Conservation (phyloP, 306 rosid species). For the Rosa lucieae region DNA sequence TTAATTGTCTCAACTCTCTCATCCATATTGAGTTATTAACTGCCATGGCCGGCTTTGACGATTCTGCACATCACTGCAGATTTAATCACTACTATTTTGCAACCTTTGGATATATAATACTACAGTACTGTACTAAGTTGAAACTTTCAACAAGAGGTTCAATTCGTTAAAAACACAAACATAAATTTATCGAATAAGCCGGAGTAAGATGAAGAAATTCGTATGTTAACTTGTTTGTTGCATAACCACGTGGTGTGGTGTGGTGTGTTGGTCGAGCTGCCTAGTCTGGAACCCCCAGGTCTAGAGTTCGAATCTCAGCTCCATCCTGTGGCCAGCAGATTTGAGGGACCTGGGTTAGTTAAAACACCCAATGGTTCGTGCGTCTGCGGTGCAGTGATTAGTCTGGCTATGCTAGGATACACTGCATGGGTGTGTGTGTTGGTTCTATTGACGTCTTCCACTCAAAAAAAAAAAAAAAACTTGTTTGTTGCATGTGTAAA, state of each 20-base stretch:
- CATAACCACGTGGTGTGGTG: no score
- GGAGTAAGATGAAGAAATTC: background rate
- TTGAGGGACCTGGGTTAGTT: no score
- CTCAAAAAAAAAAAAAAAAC: background rate
- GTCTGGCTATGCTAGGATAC: no score
- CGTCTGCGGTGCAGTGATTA: no score
- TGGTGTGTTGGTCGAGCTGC: no score
- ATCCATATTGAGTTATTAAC: background rate
- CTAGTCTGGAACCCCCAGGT: no score
- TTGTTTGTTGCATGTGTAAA: background rate
- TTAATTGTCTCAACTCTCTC: background rate
- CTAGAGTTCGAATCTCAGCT: no score
- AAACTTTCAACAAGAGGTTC: background rate
- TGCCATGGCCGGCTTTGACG: background rate
- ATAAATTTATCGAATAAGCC: background rate
- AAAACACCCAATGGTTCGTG: no score
- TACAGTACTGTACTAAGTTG: background rate
- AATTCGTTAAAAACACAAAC: background rate
- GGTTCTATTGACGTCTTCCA: no score
- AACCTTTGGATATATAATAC: background rate
- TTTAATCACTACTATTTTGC: background rate
- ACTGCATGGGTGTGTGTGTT: no score
- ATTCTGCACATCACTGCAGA: background rate
- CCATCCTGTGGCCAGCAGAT: no score
- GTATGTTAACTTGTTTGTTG: background rate